Conservation (phyloP, 2,329 filamentous ascomycete genomes). For the Exophiala xenobiotica region DNA sequence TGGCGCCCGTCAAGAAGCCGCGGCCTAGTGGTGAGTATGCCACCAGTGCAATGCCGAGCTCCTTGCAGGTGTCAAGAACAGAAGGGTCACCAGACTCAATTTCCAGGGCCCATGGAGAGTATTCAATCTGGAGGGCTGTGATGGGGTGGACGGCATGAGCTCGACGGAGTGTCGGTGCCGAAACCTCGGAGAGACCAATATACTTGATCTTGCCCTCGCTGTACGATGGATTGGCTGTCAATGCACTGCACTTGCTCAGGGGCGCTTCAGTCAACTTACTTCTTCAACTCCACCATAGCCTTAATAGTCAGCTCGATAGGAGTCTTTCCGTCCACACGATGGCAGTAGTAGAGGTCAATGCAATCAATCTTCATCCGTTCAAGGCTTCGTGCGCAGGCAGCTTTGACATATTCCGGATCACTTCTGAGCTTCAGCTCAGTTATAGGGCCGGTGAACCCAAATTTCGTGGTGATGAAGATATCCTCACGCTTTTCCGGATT, state of each 20-base stretch:
- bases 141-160: conserved; percentile 49
- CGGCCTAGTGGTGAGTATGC: conserved; percentile 71
- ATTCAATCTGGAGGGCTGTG: conserved; percentile 52
- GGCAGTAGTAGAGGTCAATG: conserved; percentile 47
- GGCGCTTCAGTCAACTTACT: conserved; percentile 41
- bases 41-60: conserved; percentile 67
- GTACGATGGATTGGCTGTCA: no score
- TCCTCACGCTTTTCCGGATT: conserved; percentile 25
- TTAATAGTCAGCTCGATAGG: conserved; percentile 48
- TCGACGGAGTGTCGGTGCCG: conserved; percentile 48
- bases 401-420: conserved; percentile 39
- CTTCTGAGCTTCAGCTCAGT: conserved; percentile 32
- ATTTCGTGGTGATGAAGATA: conserved; percentile 25
- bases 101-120: conserved; percentile 47
- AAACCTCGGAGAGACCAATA: conserved; percentile 50
- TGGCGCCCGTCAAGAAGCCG: conserved; percentile 55
- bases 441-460: conserved; percentile 4
- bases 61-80: conserved; percentile 43
- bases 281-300: conserved; percentile 46
- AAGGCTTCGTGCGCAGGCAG: conserved; percentile 39
- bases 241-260: no score
- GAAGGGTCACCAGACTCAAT: conserved; percentile 41
- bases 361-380: conserved; percentile 38
- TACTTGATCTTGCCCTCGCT: conserved; percentile 50
- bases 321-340: conserved; percentile 44